These are phyloP conservation scores for Actinomucor elegans DNA, from an alignment of 371 early-diverging fungal species.

Conservation along the genomic window DNA sequence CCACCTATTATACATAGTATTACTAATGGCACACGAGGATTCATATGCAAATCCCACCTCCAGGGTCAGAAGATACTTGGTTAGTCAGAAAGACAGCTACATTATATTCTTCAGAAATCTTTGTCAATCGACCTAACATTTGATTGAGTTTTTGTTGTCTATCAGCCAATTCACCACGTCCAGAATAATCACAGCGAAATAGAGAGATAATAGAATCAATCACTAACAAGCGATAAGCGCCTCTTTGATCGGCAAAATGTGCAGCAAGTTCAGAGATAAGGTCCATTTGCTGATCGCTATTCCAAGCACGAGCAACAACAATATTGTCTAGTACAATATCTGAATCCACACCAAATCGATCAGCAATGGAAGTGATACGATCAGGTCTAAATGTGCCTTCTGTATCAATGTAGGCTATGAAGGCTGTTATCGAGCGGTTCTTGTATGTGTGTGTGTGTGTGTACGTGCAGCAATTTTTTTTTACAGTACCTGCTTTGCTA, in stretches of 20 bases:
- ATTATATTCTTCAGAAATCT: constrained; percentile 88
- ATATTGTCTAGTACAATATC: constrained; percentile 69
- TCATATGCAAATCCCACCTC: too few relatives aligned
- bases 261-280: constrained; percentile 70
- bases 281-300: constrained; percentile 85
- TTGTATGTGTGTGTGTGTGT: background rate
- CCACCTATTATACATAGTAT: too few relatives aligned
- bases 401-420: constrained; percentile 83
- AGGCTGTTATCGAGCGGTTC: too few relatives aligned
- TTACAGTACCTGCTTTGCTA: constrained; percentile 56
- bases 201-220: constrained; percentile 80
- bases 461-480: constrained; percentile 1
- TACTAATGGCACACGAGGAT: too few relatives aligned
- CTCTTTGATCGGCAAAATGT: constrained; percentile 73
- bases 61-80: constrained; percentile 66
- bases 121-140: constrained; percentile 76
- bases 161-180: constrained; percentile 89
- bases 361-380: constrained; percentile 72
- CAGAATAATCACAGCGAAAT: constrained; percentile 79
- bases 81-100: constrained; percentile 90
- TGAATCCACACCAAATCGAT: constrained; percentile 72
- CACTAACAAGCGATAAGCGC: constrained; percentile 67
- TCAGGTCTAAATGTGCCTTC: constrained; percentile 85
- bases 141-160: constrained; percentile 86
- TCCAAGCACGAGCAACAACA: constrained; percentile 76